Conservation (phyloP, 306 rosid species). For the Rosa chinensis region DNA sequence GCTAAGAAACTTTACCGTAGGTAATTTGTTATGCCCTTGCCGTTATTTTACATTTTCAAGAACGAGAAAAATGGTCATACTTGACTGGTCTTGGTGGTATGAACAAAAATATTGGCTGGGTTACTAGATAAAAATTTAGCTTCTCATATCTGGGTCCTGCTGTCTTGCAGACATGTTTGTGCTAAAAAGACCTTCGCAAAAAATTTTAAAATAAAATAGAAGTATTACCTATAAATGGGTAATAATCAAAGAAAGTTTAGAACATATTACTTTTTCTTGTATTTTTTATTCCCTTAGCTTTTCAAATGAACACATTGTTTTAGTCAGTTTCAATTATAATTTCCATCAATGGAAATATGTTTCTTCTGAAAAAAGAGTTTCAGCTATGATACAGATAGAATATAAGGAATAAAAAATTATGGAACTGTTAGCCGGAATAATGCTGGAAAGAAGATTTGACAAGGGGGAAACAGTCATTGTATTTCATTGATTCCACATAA, state of each 20-base stretch:
- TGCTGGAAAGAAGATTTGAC: not conserved
- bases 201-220: not conserved
- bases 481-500: not conserved
- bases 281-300: not conserved
- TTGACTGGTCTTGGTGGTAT: not conserved
- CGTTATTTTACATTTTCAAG: conserved; percentile 16
- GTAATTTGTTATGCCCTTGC: conserved; percentile 43
- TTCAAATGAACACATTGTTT: not conserved
- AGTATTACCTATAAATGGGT: not conserved
- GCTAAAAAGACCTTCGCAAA: not conserved
- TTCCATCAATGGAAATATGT: not conserved
- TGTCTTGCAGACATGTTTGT: not conserved
- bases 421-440: not conserved
- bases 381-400: not conserved
- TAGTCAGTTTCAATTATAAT: not conserved
- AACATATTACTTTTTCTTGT: not conserved
- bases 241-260: not conserved
- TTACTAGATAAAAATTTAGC: not conserved
- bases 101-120: not conserved
- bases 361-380: not conserved
- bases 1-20: conserved; percentile 92
- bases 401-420: not conserved
- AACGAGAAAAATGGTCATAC: not conserved
- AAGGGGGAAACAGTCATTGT: not conserved
- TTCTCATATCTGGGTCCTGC: not conserved